Evolutionary conservation across 2,329 filamentous ascomycete species (phyloP).

Genomic region (Colletotrichum viniferum): DNA sequence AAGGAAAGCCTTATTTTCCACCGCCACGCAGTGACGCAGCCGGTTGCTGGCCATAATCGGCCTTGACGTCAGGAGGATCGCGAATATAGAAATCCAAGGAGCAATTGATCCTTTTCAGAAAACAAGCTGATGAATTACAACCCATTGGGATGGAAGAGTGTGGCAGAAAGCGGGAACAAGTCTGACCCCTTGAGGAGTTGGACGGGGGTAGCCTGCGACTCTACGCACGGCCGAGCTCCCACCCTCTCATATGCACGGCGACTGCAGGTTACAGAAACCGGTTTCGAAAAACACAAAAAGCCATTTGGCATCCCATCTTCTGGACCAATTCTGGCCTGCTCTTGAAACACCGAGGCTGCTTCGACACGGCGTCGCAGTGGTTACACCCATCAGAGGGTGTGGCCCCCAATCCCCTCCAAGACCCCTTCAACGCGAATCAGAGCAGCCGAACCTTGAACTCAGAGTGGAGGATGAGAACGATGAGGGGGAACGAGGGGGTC

Average conservation of each 20-base stretch:
- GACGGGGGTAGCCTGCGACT: background rate
- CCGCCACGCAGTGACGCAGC: slow-evolving; percentile 8
- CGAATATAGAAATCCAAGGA: background rate
- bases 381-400: background rate
- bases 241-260: background rate
- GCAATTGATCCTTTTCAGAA: background rate
- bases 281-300: slow-evolving; percentile 14
- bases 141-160: background rate
- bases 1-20: background rate
- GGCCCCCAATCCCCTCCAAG: background rate
- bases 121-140: background rate
- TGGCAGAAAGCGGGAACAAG: background rate
- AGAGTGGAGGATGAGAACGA: background rate
- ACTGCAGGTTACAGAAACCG: slow-evolving; percentile 6
- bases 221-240: slow-evolving; percentile 5
- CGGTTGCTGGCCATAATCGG: background rate
- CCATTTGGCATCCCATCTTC: slow-evolving; percentile 13
- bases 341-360: slow-evolving; percentile 10
- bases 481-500: background rate
- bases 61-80: slow-evolving; percentile 7
- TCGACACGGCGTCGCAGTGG: background rate
- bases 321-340: background rate
- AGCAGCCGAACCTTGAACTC: background rate
- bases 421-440: background rate
- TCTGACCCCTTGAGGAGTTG: background rate